Conservation (phyloP, 129 eudicot genomes). For the Gnaphalium uliginosum region DNA sequence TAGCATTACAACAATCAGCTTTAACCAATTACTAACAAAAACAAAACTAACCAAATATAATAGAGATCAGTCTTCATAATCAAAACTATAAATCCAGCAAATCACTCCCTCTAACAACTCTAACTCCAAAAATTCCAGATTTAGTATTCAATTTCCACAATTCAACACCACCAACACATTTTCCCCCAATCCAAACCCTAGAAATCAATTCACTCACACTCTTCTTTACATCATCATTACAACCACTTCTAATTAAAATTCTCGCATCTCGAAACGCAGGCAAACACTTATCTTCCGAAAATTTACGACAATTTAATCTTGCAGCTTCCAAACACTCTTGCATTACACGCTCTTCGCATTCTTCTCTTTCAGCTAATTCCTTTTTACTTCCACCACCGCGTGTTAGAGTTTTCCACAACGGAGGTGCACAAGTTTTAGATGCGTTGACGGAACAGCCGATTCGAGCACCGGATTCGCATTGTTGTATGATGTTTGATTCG, state of each 20-base stretch:
- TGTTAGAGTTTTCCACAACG: slow-evolving; percentile 64
- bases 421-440: slow-evolving; percentile 58
- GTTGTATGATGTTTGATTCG: slow-evolving; percentile 47
- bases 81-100: slow-evolving; percentile 29
- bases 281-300: slow-evolving; percentile 57
- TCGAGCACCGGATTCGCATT: slow-evolving; percentile 69
- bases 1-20: not conserved
- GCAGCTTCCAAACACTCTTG: slow-evolving; percentile 49
- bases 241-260: slow-evolving; percentile 27
- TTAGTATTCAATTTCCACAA: slow-evolving; percentile 26
- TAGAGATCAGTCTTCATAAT: not conserved
- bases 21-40: not conserved
- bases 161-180: slow-evolving; percentile 35
- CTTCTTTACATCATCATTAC: slow-evolving; percentile 26
- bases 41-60: not conserved
- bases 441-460: slow-evolving; percentile 81
- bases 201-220: slow-evolving; percentile 43
- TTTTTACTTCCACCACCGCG: slow-evolving; percentile 20
- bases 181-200: slow-evolving; percentile 40
- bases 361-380: slow-evolving; percentile 44
- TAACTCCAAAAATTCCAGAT: slow-evolving; percentile 24
- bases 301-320: slow-evolving; percentile 45
- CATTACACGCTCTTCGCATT: slow-evolving; percentile 77
- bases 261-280: slow-evolving; percentile 58
- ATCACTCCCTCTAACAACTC: slow-evolving; percentile 56